phyloP scores from a whole-genome alignment of 1,284 basidiomycete genomes.

The Trichosporon coremiiforme region DNA sequence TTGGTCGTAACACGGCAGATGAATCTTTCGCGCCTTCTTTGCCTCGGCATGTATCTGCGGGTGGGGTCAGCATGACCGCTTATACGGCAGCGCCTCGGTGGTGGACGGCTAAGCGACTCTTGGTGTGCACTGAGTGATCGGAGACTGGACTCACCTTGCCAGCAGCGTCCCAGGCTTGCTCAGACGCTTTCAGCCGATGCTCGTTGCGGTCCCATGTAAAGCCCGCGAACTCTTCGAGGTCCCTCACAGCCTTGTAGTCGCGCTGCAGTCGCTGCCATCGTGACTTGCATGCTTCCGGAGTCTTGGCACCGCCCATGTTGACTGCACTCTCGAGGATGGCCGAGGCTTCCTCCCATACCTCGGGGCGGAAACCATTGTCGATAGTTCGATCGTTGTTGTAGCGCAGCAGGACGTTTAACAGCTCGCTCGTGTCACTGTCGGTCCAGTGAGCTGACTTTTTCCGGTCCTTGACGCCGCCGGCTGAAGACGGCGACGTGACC shows the following conservation, averaged over 20 bases:
- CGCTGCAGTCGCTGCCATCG: slow-evolving; percentile 52
- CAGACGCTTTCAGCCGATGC: slow-evolving; percentile 36
- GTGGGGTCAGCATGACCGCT: slow-evolving; percentile 19
- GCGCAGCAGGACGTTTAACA: slow-evolving; percentile 40
- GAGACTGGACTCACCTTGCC: slow-evolving; percentile 32
- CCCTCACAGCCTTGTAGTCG: slow-evolving; percentile 48
- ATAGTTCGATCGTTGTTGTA: slow-evolving; percentile 44
- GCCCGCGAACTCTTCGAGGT: slow-evolving; percentile 40
- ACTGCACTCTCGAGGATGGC: slow-evolving; percentile 35
- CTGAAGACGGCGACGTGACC: slow-evolving; percentile 34
- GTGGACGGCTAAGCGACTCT: not conserved
- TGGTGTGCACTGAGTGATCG: not conserved
- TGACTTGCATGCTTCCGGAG: slow-evolving; percentile 51
- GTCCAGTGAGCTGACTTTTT: slow-evolving; percentile 52
- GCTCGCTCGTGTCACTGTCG: slow-evolving; percentile 43
- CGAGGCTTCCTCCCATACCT: slow-evolving; percentile 49
- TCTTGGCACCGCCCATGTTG: slow-evolving; percentile 50
- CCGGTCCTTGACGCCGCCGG: slow-evolving; percentile 37
- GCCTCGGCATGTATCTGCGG: slow-evolving; percentile 32
- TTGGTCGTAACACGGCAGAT: slow-evolving; percentile 45
- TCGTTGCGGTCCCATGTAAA: slow-evolving; percentile 41
- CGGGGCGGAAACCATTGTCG: slow-evolving; percentile 52
- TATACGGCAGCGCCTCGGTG: not conserved
- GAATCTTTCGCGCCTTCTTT: slow-evolving; percentile 45
- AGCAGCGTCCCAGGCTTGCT: slow-evolving; percentile 43